Base-by-base conservation (phyloP, 1,139 yeast species). In the Lodderomyces oxycetoniae region DNA sequence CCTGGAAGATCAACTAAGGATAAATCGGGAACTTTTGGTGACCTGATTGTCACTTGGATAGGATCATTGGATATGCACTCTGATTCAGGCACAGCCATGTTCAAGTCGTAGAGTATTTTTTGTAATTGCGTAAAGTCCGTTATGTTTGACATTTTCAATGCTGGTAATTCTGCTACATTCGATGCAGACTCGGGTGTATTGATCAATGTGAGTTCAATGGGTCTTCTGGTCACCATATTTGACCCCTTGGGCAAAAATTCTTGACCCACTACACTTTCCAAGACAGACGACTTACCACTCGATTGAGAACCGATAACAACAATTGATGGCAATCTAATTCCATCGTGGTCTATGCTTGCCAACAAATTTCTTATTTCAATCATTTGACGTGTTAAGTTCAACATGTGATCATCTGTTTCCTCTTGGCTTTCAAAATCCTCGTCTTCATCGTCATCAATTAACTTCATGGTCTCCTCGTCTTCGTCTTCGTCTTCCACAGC, bases 291-390 rank as follows among this genome's bases (percentile, higher is more conserved):
- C 57, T 89, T 89, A 34, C 99, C 99, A 33, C 96, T 86, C 8
- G 96, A 85, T 61, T 93, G 98, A 1, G 98, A 91, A 0, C 99
- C 98, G 45, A 93, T 77, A 1, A 93, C 98, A 12, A 93, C 98
- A 47, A 93, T 93, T 0, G 96, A 84, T 2, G 98, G 98, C 27
- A 93, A 65, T 44, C 81, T 85, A 30, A 91, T 66, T 9, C 86
- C 75, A 27, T 87, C 89, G 41, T 83, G 81, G 50, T 88, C 94
- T 13, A 93, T 77, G 41, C 76, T 78, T 39, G 84, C 75, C 35
- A 93, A 65, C 30, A 91, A 73, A 35, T 80, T 75, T 52, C 97
- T 71, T 39, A 93, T 89, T 55, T 93, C 98, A 49, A 93, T 93
- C 98, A 93, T 93, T 57, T 87, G 95, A 46, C 88, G 77, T 7